phyloP scores from a whole-genome alignment of 2,329 filamentous ascomycete species.

The Colletotrichum sojae region DNA sequence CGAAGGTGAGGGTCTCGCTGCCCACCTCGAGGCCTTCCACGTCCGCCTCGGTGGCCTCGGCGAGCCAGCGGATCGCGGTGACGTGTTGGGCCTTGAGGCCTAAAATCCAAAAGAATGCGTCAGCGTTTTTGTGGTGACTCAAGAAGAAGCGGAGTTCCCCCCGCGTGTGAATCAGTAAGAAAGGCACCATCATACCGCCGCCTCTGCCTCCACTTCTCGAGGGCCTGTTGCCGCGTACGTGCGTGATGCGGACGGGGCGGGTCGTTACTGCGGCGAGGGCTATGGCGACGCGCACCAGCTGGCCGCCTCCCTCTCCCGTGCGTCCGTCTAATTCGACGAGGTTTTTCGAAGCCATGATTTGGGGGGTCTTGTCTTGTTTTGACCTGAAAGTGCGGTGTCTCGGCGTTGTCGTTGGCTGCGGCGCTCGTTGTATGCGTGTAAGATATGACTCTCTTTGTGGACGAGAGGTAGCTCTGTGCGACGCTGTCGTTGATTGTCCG shows the following conservation, averaged over 20 bases:
- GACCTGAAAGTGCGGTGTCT: no score
- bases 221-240: constrained; percentile 69
- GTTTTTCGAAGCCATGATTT: constrained; percentile 42
- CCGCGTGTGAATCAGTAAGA: neutral
- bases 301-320: constrained; percentile 74
- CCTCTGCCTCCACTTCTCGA: constrained; percentile 49
- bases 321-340: constrained; percentile 67
- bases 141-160: neutral
- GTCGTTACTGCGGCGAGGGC: constrained; percentile 69
- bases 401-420: no score
- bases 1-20: constrained; percentile 64
- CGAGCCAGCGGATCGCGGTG: constrained; percentile 68
- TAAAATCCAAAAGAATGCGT: constrained; percentile 43
- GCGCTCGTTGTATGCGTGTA: no score
- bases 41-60: constrained; percentile 64
- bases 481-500: no score
- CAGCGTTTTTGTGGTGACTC: neutral
- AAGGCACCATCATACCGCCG: constrained; percentile 27
- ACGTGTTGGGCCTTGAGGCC: constrained; percentile 75
- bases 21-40: constrained; percentile 66
- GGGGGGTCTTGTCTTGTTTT: neutral
- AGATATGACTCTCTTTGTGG: no score
- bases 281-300: constrained; percentile 71
- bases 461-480: no score
- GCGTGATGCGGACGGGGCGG: constrained; percentile 65